Base-by-base conservation (phyloP, 73 alveolate species). In the Symbiodinium natans region DNA sequence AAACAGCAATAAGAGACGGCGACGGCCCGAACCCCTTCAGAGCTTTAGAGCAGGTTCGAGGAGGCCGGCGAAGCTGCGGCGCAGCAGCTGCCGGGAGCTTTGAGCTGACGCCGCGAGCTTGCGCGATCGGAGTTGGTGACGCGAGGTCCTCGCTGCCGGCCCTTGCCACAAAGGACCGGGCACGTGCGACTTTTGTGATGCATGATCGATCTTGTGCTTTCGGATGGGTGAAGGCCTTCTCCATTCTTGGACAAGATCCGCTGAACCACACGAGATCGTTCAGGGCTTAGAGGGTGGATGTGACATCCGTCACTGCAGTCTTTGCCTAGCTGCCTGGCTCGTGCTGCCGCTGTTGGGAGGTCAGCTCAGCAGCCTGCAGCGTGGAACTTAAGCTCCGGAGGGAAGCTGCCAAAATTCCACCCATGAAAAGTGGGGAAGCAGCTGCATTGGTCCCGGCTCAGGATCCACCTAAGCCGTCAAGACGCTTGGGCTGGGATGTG, bases 31-130 rank as follows among this genome's bases (percentile, higher is more conserved):
- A 46, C 59, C 13, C 59, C 59, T 46, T 46, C 6, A 46, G 13
- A 46, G 13, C 59, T 13, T 6, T 13, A 9, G 59, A 46, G 74
- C 54, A 90, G 97, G 97, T 71, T 90, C n/a, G 97, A 90, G 34
- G 88, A 68, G 83, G 38, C 52, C 87, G 97, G 97, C 42, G 97
- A 90, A 19, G 97, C 77, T 21, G 97, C 88, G 13, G 97, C 85
- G 17, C 97, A 41, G 36, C 43, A 90, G 33, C 40, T 90, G 97
- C 52, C 25, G 34, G 95, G 86, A n/a, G 43, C 95, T 29, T 21
- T 39, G 82, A 48, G n/a, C 42, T 74, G 43, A 6, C 11, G 13
- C n/a, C 29, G 77, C 77, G 41, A 36, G 80, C 80, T 63, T n/a
- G 80, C 38, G 27, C 38, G 40, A 0, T 5, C 27, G 17, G 80